phyloP scores from a whole-genome alignment of 441 rosid species.

The Jatropha podagrica region DNA sequence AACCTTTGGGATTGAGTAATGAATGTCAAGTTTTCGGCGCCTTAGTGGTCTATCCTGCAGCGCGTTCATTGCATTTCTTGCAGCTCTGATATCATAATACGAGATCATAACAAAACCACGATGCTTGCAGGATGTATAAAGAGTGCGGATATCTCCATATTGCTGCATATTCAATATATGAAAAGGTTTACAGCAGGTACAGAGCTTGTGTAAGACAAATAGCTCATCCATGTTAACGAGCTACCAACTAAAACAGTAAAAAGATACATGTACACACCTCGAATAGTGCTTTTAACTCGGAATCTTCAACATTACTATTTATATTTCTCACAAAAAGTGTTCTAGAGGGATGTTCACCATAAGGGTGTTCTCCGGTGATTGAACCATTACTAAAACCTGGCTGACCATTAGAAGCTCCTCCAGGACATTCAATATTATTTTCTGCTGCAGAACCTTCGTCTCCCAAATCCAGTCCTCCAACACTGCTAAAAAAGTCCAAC shows the following conservation, averaged over 20 bases:
- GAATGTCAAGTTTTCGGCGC: slow-evolving; percentile 56
- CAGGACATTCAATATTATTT: slow-evolving; percentile 36
- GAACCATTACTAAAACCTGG: slow-evolving; percentile 33
- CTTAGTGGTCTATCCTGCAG: slow-evolving; percentile 48
- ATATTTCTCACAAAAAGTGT: slow-evolving; percentile 67
- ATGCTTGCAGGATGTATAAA: slow-evolving; percentile 60
- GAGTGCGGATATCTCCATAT: slow-evolving; percentile 53
- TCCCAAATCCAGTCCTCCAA: slow-evolving; percentile 75
- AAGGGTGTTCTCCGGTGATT: slow-evolving; percentile 44
- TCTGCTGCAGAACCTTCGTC: slow-evolving; percentile 38
- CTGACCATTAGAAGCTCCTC: slow-evolving; percentile 32
- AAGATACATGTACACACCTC: slow-evolving; percentile 38
- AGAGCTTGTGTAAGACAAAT: slow-evolving; percentile 1
- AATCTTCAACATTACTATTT: slow-evolving; percentile 56
- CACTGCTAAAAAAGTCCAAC: slow-evolving; percentile 59
- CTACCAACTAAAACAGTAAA: slow-evolving; percentile 10
- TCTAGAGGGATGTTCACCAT: slow-evolving; percentile 54
- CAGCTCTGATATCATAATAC: slow-evolving; percentile 66
- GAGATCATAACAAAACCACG: slow-evolving; percentile 61
- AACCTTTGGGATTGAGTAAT: slow-evolving; percentile 61
- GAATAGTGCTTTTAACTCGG: slow-evolving; percentile 53
- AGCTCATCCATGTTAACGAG: slow-evolving; percentile 8
- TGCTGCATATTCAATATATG: slow-evolving; percentile 36
- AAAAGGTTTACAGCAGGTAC: slow-evolving; percentile 15
- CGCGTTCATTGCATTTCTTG: slow-evolving; percentile 50